Evolutionary conservation across 2,329 filamentous ascomycete genomes (phyloP).

Genomic region (Clathrospora elynae): DNA sequence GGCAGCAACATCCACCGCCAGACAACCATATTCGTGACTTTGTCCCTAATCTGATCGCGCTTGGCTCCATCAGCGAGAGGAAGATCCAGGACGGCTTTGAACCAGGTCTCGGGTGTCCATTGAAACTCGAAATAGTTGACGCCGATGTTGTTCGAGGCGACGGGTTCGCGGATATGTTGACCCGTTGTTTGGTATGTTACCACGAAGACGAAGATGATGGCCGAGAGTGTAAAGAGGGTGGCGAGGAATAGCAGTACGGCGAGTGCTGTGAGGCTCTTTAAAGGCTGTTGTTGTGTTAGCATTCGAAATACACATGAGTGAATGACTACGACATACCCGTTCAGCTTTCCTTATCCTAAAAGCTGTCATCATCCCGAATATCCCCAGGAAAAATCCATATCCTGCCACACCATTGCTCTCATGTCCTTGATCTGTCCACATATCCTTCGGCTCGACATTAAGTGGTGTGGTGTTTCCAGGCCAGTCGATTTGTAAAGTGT

Average conservation of each 20-base stretch:
- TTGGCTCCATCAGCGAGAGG: conserved; percentile 26
- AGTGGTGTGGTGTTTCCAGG: conserved; percentile 27
- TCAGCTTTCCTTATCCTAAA: conserved; percentile 26
- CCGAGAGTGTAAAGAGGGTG: conserved; percentile 37
- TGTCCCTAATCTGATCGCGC: conserved; percentile 25
- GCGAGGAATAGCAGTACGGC: conserved; percentile 40
- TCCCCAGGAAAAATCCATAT: conserved; percentile 41
- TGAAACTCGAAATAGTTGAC: conserved; percentile 29
- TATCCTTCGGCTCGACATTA: conserved; percentile 30
- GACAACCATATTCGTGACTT: conserved; percentile 36
- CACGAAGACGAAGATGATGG: conserved; percentile 38
- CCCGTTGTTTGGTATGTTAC: conserved; percentile 38
- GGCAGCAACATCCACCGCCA: conserved; percentile 44
- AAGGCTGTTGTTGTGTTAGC: conserved; percentile 20
- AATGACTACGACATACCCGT: conserved; percentile 7
- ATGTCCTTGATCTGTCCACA: conserved; percentile 42
- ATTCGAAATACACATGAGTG: not conserved
- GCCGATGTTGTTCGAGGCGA: conserved; percentile 27
- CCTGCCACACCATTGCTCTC: conserved; percentile 37
- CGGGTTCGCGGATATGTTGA: conserved; percentile 28
- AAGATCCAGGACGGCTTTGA: conserved; percentile 38
- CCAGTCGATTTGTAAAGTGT: conserved; percentile 31
- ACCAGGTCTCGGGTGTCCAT: conserved; percentile 45
- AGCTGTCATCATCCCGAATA: conserved; percentile 38
- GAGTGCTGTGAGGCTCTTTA: conserved; percentile 43